Percentiles rank a stretch among this genome's conserved stretches.
Evolutionary conservation across 331 rosid species (phyloP).

Genomic region (Quercus tomentella): DNA sequence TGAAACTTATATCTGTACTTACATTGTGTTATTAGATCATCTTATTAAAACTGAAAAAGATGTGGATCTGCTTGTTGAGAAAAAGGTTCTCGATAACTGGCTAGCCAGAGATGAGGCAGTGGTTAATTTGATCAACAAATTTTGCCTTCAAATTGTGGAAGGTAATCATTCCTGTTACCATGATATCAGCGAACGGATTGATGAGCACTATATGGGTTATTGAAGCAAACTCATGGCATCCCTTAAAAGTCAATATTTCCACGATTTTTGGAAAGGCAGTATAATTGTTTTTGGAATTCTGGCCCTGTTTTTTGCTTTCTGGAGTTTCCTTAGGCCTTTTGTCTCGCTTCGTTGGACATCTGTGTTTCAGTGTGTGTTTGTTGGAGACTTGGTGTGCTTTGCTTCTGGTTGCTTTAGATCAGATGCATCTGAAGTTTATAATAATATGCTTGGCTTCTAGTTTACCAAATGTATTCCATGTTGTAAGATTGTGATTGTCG

Average conservation of each 20-base stretch:
- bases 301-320: too few relatives aligned
- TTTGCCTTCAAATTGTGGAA: neutral
- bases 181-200: neutral
- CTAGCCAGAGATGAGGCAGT: conserved; percentile 7
- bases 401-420: too few relatives aligned
- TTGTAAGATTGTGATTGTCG: too few relatives aligned
- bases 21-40: neutral
- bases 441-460: too few relatives aligned
- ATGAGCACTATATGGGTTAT: neutral
- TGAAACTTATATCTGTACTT: neutral
- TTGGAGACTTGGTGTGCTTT: too few relatives aligned
- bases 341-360: too few relatives aligned
- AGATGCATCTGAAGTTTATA: too few relatives aligned
- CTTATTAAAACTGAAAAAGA: conserved; percentile 5
- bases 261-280: neutral
- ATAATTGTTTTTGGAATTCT: too few relatives aligned
- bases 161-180: neutral
- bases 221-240: conserved; percentile 21
- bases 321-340: too few relatives aligned
- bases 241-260: conserved; percentile 28
- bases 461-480: too few relatives aligned
- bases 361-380: too few relatives aligned
- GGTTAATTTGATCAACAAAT: conserved; percentile 6
- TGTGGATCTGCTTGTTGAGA: conserved; percentile 16
- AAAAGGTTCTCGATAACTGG: neutral